Conservation (phyloP, 1,284 basidiomycete genomes). For the Ceratobasidium sp. region DNA sequence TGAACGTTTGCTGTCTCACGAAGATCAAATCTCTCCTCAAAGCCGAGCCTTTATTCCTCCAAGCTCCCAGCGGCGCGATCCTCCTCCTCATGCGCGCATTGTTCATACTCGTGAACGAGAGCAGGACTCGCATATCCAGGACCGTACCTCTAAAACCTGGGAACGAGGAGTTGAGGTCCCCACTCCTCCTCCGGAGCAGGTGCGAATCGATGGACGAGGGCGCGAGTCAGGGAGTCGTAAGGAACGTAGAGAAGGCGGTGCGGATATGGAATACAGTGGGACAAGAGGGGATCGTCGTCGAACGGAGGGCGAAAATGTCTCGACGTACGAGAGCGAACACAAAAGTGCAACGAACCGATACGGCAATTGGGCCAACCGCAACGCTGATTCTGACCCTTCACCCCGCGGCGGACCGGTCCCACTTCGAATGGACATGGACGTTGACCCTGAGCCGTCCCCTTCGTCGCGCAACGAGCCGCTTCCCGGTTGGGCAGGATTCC, state of each 20-base stretch:
- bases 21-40: slow-evolving; percentile 5
- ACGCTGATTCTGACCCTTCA: slow-evolving; percentile 7
- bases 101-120: background rate
- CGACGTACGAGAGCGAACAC: background rate
- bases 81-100: slow-evolving; percentile 8
- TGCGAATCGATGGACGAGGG: background rate
- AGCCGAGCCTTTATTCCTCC: slow-evolving; percentile 5
- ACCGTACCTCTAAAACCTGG: slow-evolving; percentile 28
- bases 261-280: background rate
- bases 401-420: slow-evolving; percentile 11
- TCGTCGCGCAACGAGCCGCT: slow-evolving; percentile 6
- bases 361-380: background rate
- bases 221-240: background rate
- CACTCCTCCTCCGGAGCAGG: slow-evolving; percentile 11
- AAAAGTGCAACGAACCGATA: background rate
- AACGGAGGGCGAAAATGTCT: background rate
- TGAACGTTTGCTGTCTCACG: slow-evolving; percentile 6
- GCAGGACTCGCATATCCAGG: slow-evolving; percentile 13
- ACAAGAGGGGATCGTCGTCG: too few species aligned
- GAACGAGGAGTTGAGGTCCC: slow-evolving; percentile 35
- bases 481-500: slow-evolving; percentile 34
- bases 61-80: background rate
- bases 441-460: slow-evolving; percentile 17
- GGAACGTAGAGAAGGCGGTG: background rate
- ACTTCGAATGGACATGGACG: slow-evolving; percentile 16